Percentiles rank a stretch among this genome's conserved stretches.
Conservation (phyloP, 164 flowering plant genomes). For the Vitis cinerea region DNA sequence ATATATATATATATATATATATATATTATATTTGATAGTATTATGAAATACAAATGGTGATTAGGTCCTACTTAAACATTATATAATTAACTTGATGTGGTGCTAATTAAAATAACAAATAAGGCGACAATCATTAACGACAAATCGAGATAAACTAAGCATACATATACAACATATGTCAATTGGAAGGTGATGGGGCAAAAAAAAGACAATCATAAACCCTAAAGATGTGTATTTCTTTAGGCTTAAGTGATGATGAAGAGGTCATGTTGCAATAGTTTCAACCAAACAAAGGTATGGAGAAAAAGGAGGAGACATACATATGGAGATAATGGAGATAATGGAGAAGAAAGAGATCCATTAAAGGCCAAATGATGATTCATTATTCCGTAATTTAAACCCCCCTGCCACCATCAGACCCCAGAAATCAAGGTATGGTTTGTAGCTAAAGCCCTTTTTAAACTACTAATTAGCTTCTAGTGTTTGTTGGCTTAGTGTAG, state of each 20-base stretch:
- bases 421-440: constrained; percentile 32
- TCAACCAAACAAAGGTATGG: too few species aligned
- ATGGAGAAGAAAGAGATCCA: constrained; percentile 13
- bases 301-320: too few species aligned
- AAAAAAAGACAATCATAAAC: too few species aligned
- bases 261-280: too few species aligned
- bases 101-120: too few species aligned
- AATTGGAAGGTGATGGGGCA: too few species aligned
- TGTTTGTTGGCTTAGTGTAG: constrained; percentile 7
- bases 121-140: constrained; percentile 14
- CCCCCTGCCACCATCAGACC: background rate
- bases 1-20: too few species aligned
- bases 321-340: background rate
- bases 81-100: too few species aligned
- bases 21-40: background rate
- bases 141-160: constrained; percentile 3
- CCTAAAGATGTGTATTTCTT: too few species aligned
- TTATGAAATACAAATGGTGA: background rate
- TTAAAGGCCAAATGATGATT: constrained; percentile 22
- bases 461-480: constrained; percentile 17
- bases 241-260: too few species aligned
- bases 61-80: background rate
- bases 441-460: constrained; percentile 12
- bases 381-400: constrained; percentile 8
- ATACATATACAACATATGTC: too few species aligned